Evolutionary conservation across 345 rosid genomes (phyloP).

Genomic region (Arabidopsis suecica): DNA sequence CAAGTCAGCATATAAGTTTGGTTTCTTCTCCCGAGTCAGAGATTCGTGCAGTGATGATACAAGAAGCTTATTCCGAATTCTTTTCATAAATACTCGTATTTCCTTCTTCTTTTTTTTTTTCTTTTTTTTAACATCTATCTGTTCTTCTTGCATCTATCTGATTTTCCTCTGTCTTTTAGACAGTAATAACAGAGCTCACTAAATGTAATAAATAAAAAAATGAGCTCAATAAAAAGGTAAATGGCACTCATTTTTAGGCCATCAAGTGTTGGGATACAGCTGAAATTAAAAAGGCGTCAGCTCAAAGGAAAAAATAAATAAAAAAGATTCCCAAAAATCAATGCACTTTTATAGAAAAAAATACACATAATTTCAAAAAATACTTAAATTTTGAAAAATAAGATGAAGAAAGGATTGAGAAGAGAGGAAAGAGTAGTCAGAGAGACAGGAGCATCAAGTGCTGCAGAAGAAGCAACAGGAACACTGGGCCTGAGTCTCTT

Average conservation of each 20-base stretch:
- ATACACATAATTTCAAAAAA: not conserved
- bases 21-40: conserved; percentile 32
- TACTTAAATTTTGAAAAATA: not conserved
- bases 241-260: conserved; percentile 50
- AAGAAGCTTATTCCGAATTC: conserved; percentile 34
- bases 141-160: conserved; percentile 23
- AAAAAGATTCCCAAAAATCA: conserved; percentile 30
- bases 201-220: not conserved
- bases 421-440: conserved; percentile 45
- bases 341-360: not conserved
- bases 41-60: conserved; percentile 40
- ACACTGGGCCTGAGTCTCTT: conserved; percentile 47
- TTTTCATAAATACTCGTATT: conserved; percentile 17
- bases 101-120: not conserved
- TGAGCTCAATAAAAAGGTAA: conserved; percentile 23
- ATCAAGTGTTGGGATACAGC: conserved; percentile 46
- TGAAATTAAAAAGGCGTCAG: conserved; percentile 37
- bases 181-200: conserved; percentile 34
- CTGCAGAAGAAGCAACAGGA: conserved; percentile 54
- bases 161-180: conserved; percentile 20
- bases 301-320: not conserved
- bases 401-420: conserved; percentile 18
- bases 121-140: conserved; percentile 18
- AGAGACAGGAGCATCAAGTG: conserved; percentile 53
- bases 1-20: conserved; percentile 30